phyloP scores from a whole-genome alignment of 1,284 basidiomycete species.

The Volvariella volvacea region DNA sequence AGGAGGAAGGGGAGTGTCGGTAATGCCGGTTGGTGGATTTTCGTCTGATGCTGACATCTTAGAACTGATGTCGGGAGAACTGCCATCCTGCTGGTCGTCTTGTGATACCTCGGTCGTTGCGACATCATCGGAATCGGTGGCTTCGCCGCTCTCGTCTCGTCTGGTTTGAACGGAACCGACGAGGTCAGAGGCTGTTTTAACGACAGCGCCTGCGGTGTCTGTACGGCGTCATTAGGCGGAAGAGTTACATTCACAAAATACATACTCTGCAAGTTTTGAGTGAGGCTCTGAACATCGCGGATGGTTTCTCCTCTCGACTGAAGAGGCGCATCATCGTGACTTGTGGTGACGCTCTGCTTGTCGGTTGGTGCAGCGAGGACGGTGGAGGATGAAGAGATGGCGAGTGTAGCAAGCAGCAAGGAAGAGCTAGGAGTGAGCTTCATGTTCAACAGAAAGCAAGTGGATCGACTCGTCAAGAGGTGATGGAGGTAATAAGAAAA shows the following conservation, averaged over 20 bases:
- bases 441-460: constrained; percentile 21
- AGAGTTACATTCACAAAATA: constrained; percentile 5
- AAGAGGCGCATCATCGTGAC: no score
- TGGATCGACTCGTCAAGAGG: neutral
- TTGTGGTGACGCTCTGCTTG: neutral
- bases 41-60: constrained; percentile 16
- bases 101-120: no score
- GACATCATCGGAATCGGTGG: no score
- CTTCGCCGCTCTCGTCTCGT: no score
- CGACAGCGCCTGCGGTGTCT: neutral
- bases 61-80: no score
- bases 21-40: no score
- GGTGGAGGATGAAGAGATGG: constrained; percentile 39
- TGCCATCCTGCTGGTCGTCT: no score
- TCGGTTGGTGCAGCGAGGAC: constrained; percentile 34
- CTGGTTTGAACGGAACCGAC: no score
- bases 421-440: constrained; percentile 38
- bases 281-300: no score
- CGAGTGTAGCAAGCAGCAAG: constrained; percentile 35
- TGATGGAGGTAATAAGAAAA: constrained; percentile 3
- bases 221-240: constrained; percentile 6
- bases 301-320: no score
- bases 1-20: no score
- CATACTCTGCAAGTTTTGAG: constrained; percentile 3
- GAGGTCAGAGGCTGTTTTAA: no score